Evolutionary conservation across 2,329 filamentous ascomycete species (phyloP).

Genomic region (Diaporthe sp.): DNA sequence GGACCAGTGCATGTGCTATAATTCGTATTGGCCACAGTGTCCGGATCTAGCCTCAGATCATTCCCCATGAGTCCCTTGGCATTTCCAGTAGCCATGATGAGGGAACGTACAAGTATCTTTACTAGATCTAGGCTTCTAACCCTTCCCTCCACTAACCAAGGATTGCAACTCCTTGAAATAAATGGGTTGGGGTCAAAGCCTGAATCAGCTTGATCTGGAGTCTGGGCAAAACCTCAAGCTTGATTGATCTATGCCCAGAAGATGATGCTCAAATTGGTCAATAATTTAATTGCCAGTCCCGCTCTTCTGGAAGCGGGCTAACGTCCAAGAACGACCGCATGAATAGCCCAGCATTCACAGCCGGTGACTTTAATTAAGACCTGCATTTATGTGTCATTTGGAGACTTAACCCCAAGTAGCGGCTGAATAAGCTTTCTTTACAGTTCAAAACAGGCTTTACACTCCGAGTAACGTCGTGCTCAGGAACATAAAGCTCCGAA

Average conservation of each 20-base stretch:
- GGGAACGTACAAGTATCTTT: too few relatives aligned
- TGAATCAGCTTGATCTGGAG: background rate
- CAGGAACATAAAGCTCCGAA: conserved; percentile 6
- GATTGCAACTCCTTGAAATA: background rate
- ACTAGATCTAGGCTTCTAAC: background rate
- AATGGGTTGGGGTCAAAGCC: too few relatives aligned
- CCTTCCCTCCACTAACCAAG: too few relatives aligned
- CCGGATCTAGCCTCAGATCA: background rate
- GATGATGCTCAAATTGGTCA: background rate
- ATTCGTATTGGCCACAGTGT: too few relatives aligned
- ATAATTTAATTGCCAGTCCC: background rate
- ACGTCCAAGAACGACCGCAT: background rate
- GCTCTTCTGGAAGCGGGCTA: background rate
- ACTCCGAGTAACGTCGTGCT: background rate
- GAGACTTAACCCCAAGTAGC: background rate
- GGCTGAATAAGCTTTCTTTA: background rate
- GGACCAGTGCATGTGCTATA: background rate
- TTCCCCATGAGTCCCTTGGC: background rate
- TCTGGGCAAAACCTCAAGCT: background rate
- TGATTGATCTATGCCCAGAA: background rate
- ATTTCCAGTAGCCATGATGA: too few relatives aligned
- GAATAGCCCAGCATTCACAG: background rate
- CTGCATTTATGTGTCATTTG: background rate
- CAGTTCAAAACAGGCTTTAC: background rate
- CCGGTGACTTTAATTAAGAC: background rate